Conservation (phyloP, 305 asterid genomes). For the Fraxinus paxiana region DNA sequence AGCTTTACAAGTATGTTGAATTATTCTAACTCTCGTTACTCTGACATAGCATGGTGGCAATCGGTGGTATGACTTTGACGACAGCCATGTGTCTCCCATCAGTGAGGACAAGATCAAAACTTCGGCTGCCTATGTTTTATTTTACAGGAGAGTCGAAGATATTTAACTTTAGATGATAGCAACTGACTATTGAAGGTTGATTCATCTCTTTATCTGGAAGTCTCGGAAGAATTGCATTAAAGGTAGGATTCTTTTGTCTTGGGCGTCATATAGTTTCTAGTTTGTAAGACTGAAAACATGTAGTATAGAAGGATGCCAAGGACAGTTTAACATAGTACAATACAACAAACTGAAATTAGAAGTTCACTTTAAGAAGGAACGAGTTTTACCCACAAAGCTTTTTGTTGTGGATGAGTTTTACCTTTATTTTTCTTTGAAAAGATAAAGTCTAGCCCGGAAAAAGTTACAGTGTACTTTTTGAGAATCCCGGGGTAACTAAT, state of each 20-base stretch:
- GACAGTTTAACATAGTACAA: slow-evolving; percentile 39
- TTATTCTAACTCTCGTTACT: slow-evolving; percentile 17
- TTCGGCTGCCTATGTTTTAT: slow-evolving; percentile 85
- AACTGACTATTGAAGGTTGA: slow-evolving; percentile 27
- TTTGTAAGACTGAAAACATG: slow-evolving; percentile 26
- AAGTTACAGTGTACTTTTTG: not conserved
- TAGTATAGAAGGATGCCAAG: slow-evolving; percentile 36
- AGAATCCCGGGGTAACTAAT: slow-evolving; percentile 7
- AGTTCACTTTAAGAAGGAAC: slow-evolving; percentile 29
- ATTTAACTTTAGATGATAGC: slow-evolving; percentile 28
- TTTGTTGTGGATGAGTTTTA: slow-evolving; percentile 15
- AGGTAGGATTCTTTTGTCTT: slow-evolving; percentile 41
- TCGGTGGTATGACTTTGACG: slow-evolving; percentile 85
- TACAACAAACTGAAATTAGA: slow-evolving; percentile 33
- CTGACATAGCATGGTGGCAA: slow-evolving; percentile 73
- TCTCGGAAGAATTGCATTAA: slow-evolving; percentile 22
- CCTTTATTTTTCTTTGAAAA: slow-evolving; percentile 16
- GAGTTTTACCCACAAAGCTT: slow-evolving; percentile 17
- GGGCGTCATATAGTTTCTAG: slow-evolving; percentile 27
- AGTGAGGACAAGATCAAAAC: slow-evolving; percentile 83
- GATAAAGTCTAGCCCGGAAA: slow-evolving; percentile 2
- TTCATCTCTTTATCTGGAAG: slow-evolving; percentile 22
- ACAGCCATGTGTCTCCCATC: slow-evolving; percentile 73
- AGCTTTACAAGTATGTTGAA: not conserved
- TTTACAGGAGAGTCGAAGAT: slow-evolving; percentile 75